These are phyloP conservation scores for Diaporthe humulicola DNA, from an alignment of 2,329 filamentous ascomycete genomes.

Conservation along the genomic window DNA sequence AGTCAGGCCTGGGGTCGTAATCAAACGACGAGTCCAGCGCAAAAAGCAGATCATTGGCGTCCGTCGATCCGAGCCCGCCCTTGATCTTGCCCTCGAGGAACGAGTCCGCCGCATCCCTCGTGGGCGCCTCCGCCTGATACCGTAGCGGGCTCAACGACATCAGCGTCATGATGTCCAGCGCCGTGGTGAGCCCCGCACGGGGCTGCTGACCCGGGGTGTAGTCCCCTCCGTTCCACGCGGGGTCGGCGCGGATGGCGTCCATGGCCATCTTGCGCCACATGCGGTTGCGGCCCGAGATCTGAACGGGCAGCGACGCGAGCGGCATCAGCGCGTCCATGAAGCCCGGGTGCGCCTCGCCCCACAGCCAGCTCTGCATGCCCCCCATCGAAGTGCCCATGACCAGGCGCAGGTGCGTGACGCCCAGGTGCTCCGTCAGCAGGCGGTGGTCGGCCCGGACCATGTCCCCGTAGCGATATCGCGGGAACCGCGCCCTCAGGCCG, in stretches of 20 bases:
- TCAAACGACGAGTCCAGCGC: slow-evolving; percentile 43
- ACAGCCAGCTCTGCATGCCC: slow-evolving; percentile 45
- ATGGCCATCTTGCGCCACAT: slow-evolving; percentile 46
- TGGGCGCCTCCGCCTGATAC: slow-evolving; percentile 42
- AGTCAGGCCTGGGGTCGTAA: slow-evolving; percentile 44
- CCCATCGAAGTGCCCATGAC: slow-evolving; percentile 46
- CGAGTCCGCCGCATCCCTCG: slow-evolving; percentile 41
- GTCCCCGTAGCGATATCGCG: slow-evolving; percentile 44
- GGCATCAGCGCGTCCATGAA: slow-evolving; percentile 45
- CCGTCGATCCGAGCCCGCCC: slow-evolving; percentile 26
- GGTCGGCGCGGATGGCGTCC: slow-evolving; percentile 42
- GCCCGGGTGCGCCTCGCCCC: slow-evolving; percentile 41
- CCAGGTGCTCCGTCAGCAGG: slow-evolving; percentile 44
- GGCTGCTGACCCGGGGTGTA: slow-evolving; percentile 41
- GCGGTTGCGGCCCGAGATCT: slow-evolving; percentile 45
- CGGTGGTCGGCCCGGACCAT: slow-evolving; percentile 45
- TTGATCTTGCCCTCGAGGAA: slow-evolving; percentile 41
- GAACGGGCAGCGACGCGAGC: slow-evolving; percentile 43
- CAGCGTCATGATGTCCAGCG: slow-evolving; percentile 41
- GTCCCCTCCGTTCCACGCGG: slow-evolving; percentile 42
- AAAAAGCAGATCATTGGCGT: slow-evolving; percentile 44
- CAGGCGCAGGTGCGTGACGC: slow-evolving; percentile 43
- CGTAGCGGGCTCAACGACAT: slow-evolving; percentile 44
- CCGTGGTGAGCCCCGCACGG: slow-evolving; percentile 38
- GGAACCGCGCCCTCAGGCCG: slow-evolving; percentile 42